Evolutionary conservation across 2,329 filamentous ascomycete genomes (phyloP).

Genomic region (Paecilomyces variotii): DNA sequence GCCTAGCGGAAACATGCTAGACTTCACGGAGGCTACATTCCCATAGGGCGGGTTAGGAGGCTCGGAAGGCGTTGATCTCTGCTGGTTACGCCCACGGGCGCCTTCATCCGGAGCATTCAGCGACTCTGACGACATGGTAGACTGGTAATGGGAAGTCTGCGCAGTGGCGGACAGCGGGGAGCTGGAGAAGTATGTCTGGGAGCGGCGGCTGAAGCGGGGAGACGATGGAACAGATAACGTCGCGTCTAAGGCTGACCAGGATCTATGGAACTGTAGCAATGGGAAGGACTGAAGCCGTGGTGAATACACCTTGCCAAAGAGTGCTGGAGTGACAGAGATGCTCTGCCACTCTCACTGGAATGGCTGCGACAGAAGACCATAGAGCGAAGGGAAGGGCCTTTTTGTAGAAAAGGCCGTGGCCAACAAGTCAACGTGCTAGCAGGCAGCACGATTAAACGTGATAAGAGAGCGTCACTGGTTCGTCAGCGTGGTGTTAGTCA

Average conservation of each 20-base stretch:
- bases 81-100: slow-evolving; percentile 12
- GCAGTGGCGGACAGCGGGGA: neutral
- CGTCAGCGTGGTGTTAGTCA: neutral
- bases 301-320: slow-evolving; percentile 19
- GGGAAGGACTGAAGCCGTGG: slow-evolving; percentile 13
- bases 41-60: slow-evolving; percentile 21
- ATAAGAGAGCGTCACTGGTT: neutral
- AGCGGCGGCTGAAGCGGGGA: slow-evolving; percentile 4
- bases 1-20: slow-evolving; percentile 67
- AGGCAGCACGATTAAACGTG: neutral
- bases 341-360: slow-evolving; percentile 15
- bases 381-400: neutral
- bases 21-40: slow-evolving; percentile 24
- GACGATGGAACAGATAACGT: slow-evolving; percentile 7
- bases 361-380: neutral
- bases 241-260: slow-evolving; percentile 15
- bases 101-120: slow-evolving; percentile 23
- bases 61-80: slow-evolving; percentile 10
- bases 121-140: slow-evolving; percentile 30
- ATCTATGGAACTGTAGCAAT: slow-evolving; percentile 16
- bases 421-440: neutral
- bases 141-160: slow-evolving; percentile 12
- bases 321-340: slow-evolving; percentile 12
- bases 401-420: neutral
- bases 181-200: neutral